A percentile compares a stretch with the other conserved stretches of the same genome.
Conservation (phyloP, 1,139 yeast species). For the Geotrichum bryndzae region DNA sequence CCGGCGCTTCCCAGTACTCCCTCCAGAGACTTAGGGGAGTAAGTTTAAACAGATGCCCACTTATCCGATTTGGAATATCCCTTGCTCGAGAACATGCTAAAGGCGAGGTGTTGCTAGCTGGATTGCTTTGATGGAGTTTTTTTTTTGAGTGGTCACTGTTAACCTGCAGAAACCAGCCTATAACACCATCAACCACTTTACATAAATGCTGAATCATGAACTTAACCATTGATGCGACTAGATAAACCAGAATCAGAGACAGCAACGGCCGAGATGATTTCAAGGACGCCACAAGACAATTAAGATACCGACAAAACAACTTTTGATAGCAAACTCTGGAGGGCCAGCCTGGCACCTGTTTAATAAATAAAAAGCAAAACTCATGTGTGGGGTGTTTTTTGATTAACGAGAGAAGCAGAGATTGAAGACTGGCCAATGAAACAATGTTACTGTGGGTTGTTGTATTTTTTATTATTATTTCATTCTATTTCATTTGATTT, state of each 20-base stretch:
- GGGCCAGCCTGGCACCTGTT: background rate
- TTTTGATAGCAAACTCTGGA: too few species aligned
- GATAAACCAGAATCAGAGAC: background rate
- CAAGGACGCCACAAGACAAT: background rate
- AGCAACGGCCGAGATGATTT: background rate
- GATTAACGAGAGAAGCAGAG: background rate
- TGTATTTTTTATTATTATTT: too few species aligned
- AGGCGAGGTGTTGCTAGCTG: background rate
- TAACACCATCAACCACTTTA: background rate
- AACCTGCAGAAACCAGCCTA: background rate
- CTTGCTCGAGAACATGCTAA: background rate
- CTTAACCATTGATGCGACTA: background rate
- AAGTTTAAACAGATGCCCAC: background rate
- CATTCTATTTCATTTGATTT: too few species aligned
- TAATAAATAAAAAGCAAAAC: background rate
- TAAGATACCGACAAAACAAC: background rate
- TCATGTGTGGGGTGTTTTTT: background rate
- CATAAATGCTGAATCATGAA: background rate
- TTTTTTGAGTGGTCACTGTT: background rate
- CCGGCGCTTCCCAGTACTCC: background rate
- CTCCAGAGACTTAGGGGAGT: background rate
- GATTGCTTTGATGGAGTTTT: background rate
- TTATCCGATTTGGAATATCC: background rate
- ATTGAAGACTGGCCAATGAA: background rate
- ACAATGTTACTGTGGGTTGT: background rate